A percentile compares a stretch with the other conserved stretches of the same genome.
These are phyloP conservation scores for Metarhizium sp. DNA, from an alignment of 2,329 filamentous ascomycete species.

Conservation along the genomic window DNA sequence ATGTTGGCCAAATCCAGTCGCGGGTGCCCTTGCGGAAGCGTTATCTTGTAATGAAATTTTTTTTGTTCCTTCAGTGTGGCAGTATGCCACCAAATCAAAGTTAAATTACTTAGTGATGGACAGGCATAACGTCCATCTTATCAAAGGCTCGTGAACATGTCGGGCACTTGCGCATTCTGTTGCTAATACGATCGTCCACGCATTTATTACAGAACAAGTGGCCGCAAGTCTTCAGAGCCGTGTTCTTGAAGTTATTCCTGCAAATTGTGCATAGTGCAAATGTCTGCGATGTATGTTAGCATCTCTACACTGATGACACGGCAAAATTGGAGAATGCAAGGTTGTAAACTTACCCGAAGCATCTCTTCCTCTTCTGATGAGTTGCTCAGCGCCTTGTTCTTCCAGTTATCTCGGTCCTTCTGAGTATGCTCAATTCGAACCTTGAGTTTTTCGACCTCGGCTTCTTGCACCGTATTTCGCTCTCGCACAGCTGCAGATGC, in stretches of 20 bases:
- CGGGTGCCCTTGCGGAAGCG: not conserved
- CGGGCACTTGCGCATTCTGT: constrained; percentile 89
- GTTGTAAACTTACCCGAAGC: constrained; percentile 59
- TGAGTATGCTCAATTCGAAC: constrained; percentile 67
- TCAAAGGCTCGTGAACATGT: constrained; percentile 91
- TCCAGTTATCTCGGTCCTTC: constrained; percentile 80
- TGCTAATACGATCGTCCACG: constrained; percentile 79
- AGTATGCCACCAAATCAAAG: not conserved
- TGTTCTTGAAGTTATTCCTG: constrained; percentile 88
- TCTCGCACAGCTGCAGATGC: constrained; percentile 41
- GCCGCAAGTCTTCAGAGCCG: constrained; percentile 84
- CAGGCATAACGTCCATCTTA: constrained; percentile 76
- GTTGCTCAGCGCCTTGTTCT: constrained; percentile 71
- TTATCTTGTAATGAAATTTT: not conserved
- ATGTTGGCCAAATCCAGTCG: not conserved
- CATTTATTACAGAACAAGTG: constrained; percentile 91
- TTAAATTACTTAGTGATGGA: constrained; percentile 34
- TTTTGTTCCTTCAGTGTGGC: not conserved
- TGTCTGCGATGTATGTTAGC: constrained; percentile 17
- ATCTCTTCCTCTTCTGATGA: constrained; percentile 76
- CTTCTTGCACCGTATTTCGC: constrained; percentile 52
- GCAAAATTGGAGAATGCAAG: not conserved
- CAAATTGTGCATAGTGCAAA: constrained; percentile 75
- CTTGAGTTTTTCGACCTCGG: constrained; percentile 72
- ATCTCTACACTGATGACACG: constrained; percentile 10